Conservation (phyloP, 192 early-diverging fungal species). For the Umbelopsis sp. region DNA sequence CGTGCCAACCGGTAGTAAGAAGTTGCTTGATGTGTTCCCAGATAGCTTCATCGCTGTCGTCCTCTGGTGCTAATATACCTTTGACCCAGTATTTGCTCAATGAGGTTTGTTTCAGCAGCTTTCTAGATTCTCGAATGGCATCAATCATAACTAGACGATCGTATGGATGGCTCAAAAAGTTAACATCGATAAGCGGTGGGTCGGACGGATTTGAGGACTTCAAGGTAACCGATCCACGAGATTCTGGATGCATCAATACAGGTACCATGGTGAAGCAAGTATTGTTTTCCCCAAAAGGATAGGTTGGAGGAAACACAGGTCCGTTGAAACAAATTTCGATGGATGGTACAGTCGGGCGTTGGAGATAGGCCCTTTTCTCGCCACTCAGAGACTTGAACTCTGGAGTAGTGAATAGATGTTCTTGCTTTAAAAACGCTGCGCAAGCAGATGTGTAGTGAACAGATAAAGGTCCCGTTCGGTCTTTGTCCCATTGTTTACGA, state of each 20-base stretch:
- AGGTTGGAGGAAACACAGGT: background rate
- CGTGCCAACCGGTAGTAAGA: constrained; percentile 27
- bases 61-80: background rate
- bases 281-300: background rate
- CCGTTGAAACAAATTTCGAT: background rate
- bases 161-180: background rate
- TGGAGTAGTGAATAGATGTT: background rate
- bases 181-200: background rate
- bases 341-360: background rate
- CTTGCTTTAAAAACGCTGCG: background rate
- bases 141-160: background rate
- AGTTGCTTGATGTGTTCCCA: background rate
- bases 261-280: background rate
- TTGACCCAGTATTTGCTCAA: background rate
- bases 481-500: background rate
- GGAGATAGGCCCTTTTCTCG: background rate
- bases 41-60: background rate
- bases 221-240: background rate
- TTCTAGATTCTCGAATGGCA: background rate
- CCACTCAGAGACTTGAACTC: background rate
- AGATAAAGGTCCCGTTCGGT: background rate
- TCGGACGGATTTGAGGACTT: background rate
- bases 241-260: background rate
- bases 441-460: background rate
- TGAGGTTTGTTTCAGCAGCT: background rate